Evolutionary conservation across 345 rosid species (phyloP).

Genomic region (Salix dunnii): DNA sequence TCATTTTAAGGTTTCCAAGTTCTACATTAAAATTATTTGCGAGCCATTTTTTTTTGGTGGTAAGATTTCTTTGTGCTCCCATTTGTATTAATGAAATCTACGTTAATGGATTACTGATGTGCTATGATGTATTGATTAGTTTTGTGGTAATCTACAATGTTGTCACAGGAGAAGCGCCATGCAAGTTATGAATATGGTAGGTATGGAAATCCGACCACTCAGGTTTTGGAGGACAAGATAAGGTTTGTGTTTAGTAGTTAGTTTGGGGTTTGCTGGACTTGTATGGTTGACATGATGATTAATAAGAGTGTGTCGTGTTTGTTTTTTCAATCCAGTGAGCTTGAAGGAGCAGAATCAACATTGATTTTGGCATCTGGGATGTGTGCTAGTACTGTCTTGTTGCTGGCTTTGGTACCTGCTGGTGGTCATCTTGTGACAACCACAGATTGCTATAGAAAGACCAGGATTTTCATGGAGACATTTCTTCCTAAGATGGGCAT

Average conservation of each 20-base stretch:
- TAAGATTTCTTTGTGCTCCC: no score
- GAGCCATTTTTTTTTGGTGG: no score
- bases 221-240: conserved; percentile 73
- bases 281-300: conserved; percentile 5
- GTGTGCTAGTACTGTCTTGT: conserved; percentile 91
- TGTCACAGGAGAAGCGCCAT: conserved; percentile 69
- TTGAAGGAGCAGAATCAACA: conserved; percentile 95
- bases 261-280: not conserved
- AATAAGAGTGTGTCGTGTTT: not conserved
- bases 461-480: conserved; percentile 90
- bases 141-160: conserved; percentile 1
- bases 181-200: conserved; percentile 93
- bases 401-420: conserved; percentile 93
- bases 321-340: conserved; percentile 52
- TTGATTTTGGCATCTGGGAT: conserved; percentile 94
- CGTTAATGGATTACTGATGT: not conserved
- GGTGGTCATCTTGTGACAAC: conserved; percentile 96
- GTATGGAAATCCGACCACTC: conserved; percentile 96
- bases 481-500: conserved; percentile 92
- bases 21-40: no score
- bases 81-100: no score
- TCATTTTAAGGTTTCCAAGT: no score
- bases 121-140: not conserved
- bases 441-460: conserved; percentile 91
- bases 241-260: conserved; percentile 44